These are phyloP conservation scores for Pythium guiyangense DNA, from an alignment of 352 stramenopile species.

Conservation along the genomic window DNA sequence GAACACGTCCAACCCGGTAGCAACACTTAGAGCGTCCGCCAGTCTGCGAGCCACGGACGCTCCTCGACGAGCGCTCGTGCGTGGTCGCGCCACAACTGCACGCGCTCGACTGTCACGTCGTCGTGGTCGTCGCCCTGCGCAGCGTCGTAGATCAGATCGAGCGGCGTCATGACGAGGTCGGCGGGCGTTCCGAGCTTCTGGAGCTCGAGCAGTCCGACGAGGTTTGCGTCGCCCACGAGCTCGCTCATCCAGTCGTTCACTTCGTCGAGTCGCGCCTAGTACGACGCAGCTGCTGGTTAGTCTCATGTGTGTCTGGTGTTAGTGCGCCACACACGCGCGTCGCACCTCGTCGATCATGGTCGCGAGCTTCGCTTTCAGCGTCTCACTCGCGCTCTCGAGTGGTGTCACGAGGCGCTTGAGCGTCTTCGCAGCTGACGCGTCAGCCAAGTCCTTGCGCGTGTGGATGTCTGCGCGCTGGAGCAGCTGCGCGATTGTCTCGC, in stretches of 20 bases:
- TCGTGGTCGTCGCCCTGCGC: conserved; percentile 12
- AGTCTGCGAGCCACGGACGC: conserved; percentile 64
- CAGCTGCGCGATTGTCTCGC: conserved; percentile 33
- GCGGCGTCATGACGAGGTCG: conserved; percentile 64
- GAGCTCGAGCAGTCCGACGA: conserved; percentile 56
- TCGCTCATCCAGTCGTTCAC: conserved; percentile 78
- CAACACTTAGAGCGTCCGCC: conserved; percentile 73
- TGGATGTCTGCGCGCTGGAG: conserved; percentile 38
- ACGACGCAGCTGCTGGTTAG: conserved; percentile 1
- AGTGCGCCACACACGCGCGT: background rate
- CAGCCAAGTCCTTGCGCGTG: conserved; percentile 59
- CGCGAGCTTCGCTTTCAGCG: conserved; percentile 40
- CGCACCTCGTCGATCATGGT: conserved; percentile 55
- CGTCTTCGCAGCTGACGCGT: conserved; percentile 25
- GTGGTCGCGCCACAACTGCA: conserved; percentile 45
- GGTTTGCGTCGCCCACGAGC: conserved; percentile 40
- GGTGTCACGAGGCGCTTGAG: conserved; percentile 32
- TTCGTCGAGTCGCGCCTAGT: conserved; percentile 65
- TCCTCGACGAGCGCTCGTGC: conserved; percentile 33
- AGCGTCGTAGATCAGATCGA: conserved; percentile 58
- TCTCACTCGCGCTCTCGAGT: conserved; percentile 27
- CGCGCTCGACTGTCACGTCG: conserved; percentile 23
- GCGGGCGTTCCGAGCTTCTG: conserved; percentile 79
- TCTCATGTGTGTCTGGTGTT: background rate
- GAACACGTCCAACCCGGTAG: too few species aligned